Conservation (phyloP, 1,139 yeast species). For the Lodderomyces beijingensis region DNA sequence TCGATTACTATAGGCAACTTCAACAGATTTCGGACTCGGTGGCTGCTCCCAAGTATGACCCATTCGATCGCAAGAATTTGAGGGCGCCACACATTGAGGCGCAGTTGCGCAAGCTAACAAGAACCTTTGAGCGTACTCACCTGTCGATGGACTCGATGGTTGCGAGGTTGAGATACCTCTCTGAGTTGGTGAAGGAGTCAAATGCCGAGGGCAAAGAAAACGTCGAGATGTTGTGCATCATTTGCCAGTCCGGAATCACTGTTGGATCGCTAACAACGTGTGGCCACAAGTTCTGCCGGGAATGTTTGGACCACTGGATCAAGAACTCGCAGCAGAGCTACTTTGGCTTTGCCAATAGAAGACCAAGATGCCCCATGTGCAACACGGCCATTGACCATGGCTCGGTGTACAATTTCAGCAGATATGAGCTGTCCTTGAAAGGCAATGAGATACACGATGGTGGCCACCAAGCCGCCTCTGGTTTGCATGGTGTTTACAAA, state of each 20-base stretch:
- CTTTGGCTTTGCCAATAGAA: too few relatives aligned
- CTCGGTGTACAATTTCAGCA: conserved; percentile 59
- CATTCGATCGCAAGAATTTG: conserved; percentile 18
- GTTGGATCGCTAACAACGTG: conserved; percentile 80
- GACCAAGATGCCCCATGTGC: conserved; percentile 84
- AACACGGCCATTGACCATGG: conserved; percentile 41
- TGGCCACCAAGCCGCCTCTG: conserved; percentile 6
- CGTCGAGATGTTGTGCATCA: conserved; percentile 51
- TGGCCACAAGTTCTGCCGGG: conserved; percentile 85
- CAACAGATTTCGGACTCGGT: conserved; percentile 86
- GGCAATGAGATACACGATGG: conserved; percentile 38
- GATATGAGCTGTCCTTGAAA: conserved; percentile 42
- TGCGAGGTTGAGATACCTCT: conserved; percentile 60
- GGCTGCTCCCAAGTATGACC: conserved; percentile 23
- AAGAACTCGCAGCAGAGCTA: conserved; percentile 35
- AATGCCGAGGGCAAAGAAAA: conserved; percentile 12
- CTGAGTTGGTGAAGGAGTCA: conserved; percentile 20
- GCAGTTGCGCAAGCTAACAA: not conserved
- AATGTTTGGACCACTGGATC: conserved; percentile 74
- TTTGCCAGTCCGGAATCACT: conserved; percentile 67
- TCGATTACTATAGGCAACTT: conserved; percentile 76
- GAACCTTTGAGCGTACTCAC: not conserved
- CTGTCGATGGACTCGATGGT: conserved; percentile 32
- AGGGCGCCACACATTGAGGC: not conserved
- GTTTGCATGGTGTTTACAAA: conserved; percentile 44